Evolutionary conservation across 2,329 filamentous ascomycete species (phyloP), one percentile per base, ranked within the genome.

Genomic region (Colletotrichum falcatum): DNA sequence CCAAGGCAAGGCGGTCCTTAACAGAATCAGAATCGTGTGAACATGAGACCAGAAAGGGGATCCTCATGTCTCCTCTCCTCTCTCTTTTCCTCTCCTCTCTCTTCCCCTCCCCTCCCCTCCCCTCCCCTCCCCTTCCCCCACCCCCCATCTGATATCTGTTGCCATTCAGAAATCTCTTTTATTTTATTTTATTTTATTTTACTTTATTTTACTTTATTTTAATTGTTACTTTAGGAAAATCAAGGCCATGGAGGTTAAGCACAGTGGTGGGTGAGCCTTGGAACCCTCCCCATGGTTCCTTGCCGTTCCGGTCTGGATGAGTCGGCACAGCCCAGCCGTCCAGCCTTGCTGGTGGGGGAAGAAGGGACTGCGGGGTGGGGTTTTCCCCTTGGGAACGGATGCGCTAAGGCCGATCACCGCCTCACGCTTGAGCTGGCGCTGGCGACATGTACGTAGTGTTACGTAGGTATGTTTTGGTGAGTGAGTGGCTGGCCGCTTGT

Each of bases 261-360:
- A 42, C 39, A 42, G 16, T 42, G 39, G 39, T 37, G 28, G 28
- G 28, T 16, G 53, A 23, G n/a, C 44, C 42, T 65, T 65, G 66
- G 28, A 12, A 23, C 26, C 5, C 4, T 11, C 42, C 49, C 61
- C 61, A 18, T 23, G 37, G 61, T 51, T 60, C 30, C 28, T 66
- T 42, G 48, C 56, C 48, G 64, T 44, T 30, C 62, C 26, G 44
- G 67, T 37, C 64, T 71, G 68, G 64, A 68, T 67, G 58, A 71
- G 64, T 71, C 65, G 68, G 64, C 68, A 71, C 58, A 30, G 65
- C 68, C 68, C 68, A 63, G 64, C 58, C 35, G 65, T 65, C 68
- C 68, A 63, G 64, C 58, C 65, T 63, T 71, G 68, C 53, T 68
- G 53, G 64, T 46, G 68, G 68, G 62, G 51, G n/a, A n/a, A n/a